Evolutionary conservation across 2,329 filamentous ascomycete species (phyloP), one percentile per base, ranked within the genome.

Genomic region (Hymenoscyphus repandus): DNA sequence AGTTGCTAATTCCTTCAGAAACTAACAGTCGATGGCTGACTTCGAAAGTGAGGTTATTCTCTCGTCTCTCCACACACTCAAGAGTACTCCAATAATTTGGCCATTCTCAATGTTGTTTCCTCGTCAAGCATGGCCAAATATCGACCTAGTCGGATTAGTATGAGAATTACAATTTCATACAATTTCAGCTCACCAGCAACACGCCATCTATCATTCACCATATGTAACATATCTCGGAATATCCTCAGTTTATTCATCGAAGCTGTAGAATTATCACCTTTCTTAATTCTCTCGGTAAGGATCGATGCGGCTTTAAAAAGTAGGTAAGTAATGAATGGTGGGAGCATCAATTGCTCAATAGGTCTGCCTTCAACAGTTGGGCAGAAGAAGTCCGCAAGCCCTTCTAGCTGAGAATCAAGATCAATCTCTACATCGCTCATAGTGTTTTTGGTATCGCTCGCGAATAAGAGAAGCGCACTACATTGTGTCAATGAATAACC

Each of bases 81-180:
- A 4, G 22, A 27, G 22, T 27, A 36, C 31, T 45, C 48, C 18
- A 45, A 45, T 18, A 15, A 30, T 45, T 18, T 45, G 22, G 18
- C 33, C 43, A 45, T 45, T 34, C 32, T 45, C 31, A 45, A 30
- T 36, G 43, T 37, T 6, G 43, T 45, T 22, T 45, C 43, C 12
- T 45, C 43, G 7, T 36, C 31, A 22, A 45, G 22, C 17, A 45
- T 20, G 34, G 33, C 36, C 31, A 37, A n/a, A 37, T 45, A 45
- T 1, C 43, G 43, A 13, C 33, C 32, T 45, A 3, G 12, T 13
- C 10, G 3, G 15, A 36, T 36, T 45, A 36, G 31, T 12, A 27
- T 3, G 9, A 27, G 15, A 20, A 13, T 12, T 5, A 10, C 15
- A 36, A 18, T n/a, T 10, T 11, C 11, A 6, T 13, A n/a, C 9